Conservation (phyloP, 306 rosid species). For the Rosa rugosa region DNA sequence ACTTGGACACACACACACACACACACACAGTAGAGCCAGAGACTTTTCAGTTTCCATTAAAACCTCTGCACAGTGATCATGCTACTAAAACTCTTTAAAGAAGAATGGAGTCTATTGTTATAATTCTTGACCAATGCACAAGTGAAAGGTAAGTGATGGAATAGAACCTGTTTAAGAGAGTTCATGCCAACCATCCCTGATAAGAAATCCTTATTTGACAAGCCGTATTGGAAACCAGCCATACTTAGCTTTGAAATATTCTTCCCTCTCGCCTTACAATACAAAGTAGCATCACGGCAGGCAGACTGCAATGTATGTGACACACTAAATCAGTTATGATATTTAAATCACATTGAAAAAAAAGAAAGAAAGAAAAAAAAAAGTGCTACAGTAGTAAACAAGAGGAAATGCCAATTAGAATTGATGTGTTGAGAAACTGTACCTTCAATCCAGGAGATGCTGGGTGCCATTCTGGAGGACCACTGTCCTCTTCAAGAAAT, state of each 20-base stretch:
- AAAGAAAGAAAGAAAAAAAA: neutral
- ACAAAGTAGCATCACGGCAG: constrained; percentile 67
- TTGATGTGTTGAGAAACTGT: neutral
- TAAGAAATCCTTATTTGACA: constrained; percentile 75
- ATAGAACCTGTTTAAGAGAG: constrained; percentile 63
- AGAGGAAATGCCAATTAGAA: neutral
- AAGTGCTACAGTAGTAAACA: neutral
- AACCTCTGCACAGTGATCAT: too few species aligned
- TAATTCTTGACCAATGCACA: neutral
- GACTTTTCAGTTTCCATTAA: too few species aligned
- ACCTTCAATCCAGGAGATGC: constrained; percentile 84
- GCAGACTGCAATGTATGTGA: constrained; percentile 56
- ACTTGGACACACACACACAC: too few species aligned
- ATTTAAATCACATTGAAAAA: neutral
- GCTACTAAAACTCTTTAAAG: too few species aligned
- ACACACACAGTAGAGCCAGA: too few species aligned
- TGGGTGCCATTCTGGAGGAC: constrained; percentile 96
- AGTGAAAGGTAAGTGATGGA: constrained; percentile 1
- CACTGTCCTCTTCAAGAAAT: constrained; percentile 15
- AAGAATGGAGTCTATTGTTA: too few species aligned
- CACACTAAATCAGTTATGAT: constrained; percentile 20
- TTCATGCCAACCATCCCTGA: constrained; percentile 90
- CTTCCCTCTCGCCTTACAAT: constrained; percentile 70
- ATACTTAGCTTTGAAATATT: constrained; percentile 76
- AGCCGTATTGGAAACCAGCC: constrained; percentile 62